These are phyloP conservation scores for Hansenula anomala DNA, from an alignment of 1,139 yeast species.

Conservation along the genomic window DNA sequence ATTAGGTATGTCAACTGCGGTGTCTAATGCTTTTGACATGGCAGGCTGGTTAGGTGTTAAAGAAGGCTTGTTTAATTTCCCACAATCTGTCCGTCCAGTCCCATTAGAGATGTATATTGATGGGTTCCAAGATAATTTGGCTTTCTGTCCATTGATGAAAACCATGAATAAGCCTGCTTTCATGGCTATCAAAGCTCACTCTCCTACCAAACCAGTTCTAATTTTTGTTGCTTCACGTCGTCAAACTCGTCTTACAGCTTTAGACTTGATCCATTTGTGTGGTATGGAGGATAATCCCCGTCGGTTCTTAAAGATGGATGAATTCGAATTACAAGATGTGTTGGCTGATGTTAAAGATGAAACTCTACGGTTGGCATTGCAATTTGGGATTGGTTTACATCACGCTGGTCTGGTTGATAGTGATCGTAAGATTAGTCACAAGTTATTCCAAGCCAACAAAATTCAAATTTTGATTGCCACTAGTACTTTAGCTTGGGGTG, in stretches of 20 bases:
- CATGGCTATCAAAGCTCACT: constrained; percentile 92
- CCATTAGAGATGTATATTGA: constrained; percentile 97
- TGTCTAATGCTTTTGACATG: constrained; percentile 96
- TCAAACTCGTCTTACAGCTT: constrained; percentile 92
- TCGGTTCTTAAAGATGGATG: constrained; percentile 75
- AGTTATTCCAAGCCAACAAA: constrained; percentile 76
- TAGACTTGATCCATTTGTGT: constrained; percentile 88
- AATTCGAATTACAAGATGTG: constrained; percentile 63
- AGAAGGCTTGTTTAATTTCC: constrained; percentile 88
- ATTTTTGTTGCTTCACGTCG: constrained; percentile 96
- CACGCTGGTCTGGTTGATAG: constrained; percentile 95
- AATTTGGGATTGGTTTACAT: constrained; percentile 94
- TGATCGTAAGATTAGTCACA: constrained; percentile 85
- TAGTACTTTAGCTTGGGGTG: constrained; percentile 97
- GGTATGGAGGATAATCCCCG: constrained; percentile 94
- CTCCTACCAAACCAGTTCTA: constrained; percentile 88
- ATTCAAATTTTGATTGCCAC: constrained; percentile 92
- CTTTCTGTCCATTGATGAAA: constrained; percentile 94
- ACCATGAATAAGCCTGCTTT: constrained; percentile 98
- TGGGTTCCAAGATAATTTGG: constrained; percentile 92
- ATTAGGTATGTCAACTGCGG: constrained; percentile 95
- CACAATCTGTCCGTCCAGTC: constrained; percentile 95
- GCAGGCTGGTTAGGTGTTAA: constrained; percentile 95
- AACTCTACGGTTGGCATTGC: constrained; percentile 75
- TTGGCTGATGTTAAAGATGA: constrained; percentile 78